Conservation (phyloP, 108 stramenopile genomes). For the Mediolabrus comicus region DNA sequence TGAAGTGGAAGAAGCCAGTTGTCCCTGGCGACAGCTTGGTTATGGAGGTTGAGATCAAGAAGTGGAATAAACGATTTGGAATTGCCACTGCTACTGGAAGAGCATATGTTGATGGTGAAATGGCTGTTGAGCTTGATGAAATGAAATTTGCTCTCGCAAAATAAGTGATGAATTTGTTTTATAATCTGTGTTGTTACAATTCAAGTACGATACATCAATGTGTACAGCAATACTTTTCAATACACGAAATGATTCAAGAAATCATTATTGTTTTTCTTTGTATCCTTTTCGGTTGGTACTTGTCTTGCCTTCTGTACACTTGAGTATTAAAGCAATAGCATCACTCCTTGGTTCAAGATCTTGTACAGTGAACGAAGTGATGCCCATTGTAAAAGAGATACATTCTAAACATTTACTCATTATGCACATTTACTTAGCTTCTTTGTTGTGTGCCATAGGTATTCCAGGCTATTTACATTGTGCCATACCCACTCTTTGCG, state of each 20-base stretch:
- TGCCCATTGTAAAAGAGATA: not conserved
- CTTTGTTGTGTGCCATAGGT: not conserved
- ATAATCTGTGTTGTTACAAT: no score
- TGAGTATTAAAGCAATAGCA: no score
- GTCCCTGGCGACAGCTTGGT: constrained; percentile 94
- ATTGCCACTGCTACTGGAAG: constrained; percentile 84
- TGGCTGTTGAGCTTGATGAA: constrained; percentile 81
- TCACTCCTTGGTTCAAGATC: no score
- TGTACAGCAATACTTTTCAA: no score
- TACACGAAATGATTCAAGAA: no score
- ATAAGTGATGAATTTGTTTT: no score
- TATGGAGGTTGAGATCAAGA: constrained; percentile 94
- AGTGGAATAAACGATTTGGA: constrained; percentile 86
- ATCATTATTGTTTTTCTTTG: no score
- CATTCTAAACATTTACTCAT: not conserved
- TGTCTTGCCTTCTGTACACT: no score
- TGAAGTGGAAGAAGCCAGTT: constrained; percentile 98
- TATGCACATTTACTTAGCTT: not conserved
- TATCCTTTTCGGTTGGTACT: no score
- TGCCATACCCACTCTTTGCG: not conserved
- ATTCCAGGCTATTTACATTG: not conserved
- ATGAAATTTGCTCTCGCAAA: constrained; percentile 66
- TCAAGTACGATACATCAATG: no score
- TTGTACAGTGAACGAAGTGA: no score
- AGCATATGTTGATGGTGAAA: constrained; percentile 85